Evolutionary conservation across 2,329 filamentous ascomycete genomes (phyloP).

Genomic region (Onygenales sp.): DNA sequence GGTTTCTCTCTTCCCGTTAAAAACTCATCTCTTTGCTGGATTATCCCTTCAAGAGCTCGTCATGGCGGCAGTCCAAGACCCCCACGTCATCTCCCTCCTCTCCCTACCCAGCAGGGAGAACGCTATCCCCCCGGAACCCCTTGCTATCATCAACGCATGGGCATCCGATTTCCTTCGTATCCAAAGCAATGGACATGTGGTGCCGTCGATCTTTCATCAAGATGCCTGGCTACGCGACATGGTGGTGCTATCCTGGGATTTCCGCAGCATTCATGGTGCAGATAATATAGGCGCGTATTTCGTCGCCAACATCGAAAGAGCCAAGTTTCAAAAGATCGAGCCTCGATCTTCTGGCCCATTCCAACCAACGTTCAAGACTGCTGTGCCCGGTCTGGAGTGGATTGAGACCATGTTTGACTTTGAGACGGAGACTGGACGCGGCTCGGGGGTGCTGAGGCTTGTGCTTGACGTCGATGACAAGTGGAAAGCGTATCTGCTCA

Average conservation of each 20-base stretch:
- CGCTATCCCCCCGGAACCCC: too few species aligned
- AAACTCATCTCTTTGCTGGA: too few species aligned
- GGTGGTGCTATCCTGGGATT: slow-evolving; percentile 31
- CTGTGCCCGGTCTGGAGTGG: slow-evolving; percentile 24
- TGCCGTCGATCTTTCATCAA: slow-evolving; percentile 21
- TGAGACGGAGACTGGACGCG: slow-evolving; percentile 26
- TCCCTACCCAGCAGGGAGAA: too few species aligned
- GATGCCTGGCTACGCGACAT: slow-evolving; percentile 36
- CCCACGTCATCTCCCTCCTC: too few species aligned
- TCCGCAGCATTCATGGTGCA: slow-evolving; percentile 25
- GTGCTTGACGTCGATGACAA: slow-evolving; percentile 14
- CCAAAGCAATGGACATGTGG: slow-evolving; percentile 2
- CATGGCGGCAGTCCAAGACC: too few species aligned
- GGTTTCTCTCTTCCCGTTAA: too few species aligned
- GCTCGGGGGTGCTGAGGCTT: slow-evolving; percentile 28
- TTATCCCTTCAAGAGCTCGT: too few species aligned
- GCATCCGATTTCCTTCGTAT: too few species aligned
- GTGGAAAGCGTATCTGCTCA: slow-evolving; percentile 32
- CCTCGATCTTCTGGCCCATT: slow-evolving; percentile 25
- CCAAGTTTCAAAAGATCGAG: slow-evolving; percentile 20
- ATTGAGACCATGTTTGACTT: slow-evolving; percentile 32
- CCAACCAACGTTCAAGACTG: slow-evolving; percentile 19
- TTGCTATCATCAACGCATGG: too few species aligned
- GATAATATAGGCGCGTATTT: slow-evolving; percentile 24
- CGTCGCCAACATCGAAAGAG: slow-evolving; percentile 15